Base-by-base conservation (phyloP, 192 early-diverging fungal genomes). In the Diversispora epigaea region DNA sequence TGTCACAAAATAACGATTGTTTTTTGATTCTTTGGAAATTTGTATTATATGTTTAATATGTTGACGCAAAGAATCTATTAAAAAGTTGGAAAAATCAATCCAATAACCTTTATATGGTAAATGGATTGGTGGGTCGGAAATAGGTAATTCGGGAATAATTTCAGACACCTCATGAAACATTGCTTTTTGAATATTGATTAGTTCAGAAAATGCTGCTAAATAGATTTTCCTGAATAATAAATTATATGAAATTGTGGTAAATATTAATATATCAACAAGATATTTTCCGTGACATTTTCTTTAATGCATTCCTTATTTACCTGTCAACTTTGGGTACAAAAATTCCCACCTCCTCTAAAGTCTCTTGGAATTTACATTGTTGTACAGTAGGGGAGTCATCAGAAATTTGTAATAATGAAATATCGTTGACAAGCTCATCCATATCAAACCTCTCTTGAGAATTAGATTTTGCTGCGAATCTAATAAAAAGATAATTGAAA, bases 101-200 rank as follows among this genome's bases (percentile, higher is more conserved):
- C 73, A 75, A 61, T 60, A 43, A 60, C 21, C 45, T 14, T 10
- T 50, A n/a, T 22, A 45, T 41, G 57, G 19, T 6, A 58, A 19
- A 4, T 47, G 65, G 5, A 17, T 54, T 55, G 32, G 14, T 70
- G 11, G 7, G 52, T 15, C 47, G 11, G 21, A 15, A 25, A 5
- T 58, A 3, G 44, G 41, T 43, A 73, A 73, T 11, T 49, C 62
- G 39, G 44, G 10, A 49, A 75, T 44, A 54, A 75, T 52, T 32
- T 47, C 8, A 52, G 14, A 6, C 7, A n/a, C 58, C 65, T 75
- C 73, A 10, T 65, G 44, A 52, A 75, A 54, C 19, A 75, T 41
- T 19, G 25, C 32, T 40, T 65, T 65, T 52, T 75, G 73, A 55
- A 65, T 14, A 45, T 75, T 75, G 22, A 75, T 19, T 1, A 75